phyloP scores from a whole-genome alignment of 2,329 filamentous ascomycete species.

The Salinomyces thailandicus region DNA sequence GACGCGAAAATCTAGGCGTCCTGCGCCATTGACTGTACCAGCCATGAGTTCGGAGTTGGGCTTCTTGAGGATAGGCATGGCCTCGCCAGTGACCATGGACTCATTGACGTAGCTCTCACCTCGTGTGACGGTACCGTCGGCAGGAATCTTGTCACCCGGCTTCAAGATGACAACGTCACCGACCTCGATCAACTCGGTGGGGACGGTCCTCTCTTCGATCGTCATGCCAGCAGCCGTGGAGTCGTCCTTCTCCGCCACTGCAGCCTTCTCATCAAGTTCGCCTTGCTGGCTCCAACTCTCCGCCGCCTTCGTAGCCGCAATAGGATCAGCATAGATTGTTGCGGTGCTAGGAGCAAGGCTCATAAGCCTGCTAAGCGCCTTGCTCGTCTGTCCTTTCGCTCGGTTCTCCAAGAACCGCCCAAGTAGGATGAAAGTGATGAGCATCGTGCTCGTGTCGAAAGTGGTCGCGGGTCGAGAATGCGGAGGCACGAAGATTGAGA shows the following conservation, averaged over 20 bases:
- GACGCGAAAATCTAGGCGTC: constrained; percentile 83
- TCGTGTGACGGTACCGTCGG: constrained; percentile 75
- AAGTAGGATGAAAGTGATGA: constrained; percentile 89
- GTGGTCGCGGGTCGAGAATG: constrained; percentile 77
- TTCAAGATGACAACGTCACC: constrained; percentile 87
- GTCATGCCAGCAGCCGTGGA: constrained; percentile 39
- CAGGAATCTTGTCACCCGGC: constrained; percentile 92
- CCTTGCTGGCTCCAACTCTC: constrained; percentile 57
- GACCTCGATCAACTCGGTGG: constrained; percentile 87
- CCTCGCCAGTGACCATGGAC: constrained; percentile 97
- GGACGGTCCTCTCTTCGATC: constrained; percentile 74
- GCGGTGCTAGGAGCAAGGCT: constrained; percentile 93
- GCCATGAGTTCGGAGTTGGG: constrained; percentile 73
- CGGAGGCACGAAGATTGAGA: constrained; percentile 64
- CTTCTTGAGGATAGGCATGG: constrained; percentile 86
- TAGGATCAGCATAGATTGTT: constrained; percentile 88
- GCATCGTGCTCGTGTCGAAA: constrained; percentile 97
- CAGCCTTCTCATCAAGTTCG: constrained; percentile 34
- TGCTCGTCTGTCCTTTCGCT: constrained; percentile 93
- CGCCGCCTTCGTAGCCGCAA: constrained; percentile 81
- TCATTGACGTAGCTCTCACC: constrained; percentile 93
- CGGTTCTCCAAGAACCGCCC: constrained; percentile 87
- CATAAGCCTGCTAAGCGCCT: constrained; percentile 87
- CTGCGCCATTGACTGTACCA: constrained; percentile 90
- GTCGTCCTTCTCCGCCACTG: constrained; percentile 22